phyloP scores from a whole-genome alignment of 2,329 filamentous ascomycete genomes.

The Clonostachys chloroleuca region DNA sequence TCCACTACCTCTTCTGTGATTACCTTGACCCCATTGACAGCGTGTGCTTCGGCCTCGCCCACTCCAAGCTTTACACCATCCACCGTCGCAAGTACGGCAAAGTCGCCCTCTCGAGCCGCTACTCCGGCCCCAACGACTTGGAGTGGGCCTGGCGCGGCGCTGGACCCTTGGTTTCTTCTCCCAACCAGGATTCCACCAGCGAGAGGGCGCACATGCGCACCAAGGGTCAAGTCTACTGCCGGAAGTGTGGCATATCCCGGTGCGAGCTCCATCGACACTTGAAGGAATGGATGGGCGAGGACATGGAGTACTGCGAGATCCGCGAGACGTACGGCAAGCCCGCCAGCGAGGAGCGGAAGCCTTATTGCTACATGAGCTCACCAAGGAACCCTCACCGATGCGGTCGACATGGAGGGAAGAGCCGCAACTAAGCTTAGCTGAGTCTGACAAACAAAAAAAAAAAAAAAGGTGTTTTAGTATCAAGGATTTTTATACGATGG shows the following conservation, averaged over 20 bases:
- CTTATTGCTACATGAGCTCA: conserved; percentile 55
- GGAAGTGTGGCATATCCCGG: conserved; percentile 55
- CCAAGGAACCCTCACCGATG: conserved; percentile 55
- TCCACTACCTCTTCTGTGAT: conserved; percentile 57
- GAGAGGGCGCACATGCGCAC: conserved; percentile 42
- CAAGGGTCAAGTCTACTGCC: conserved; percentile 56
- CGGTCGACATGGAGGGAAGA: conserved; percentile 42
- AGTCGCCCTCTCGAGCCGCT: conserved; percentile 52
- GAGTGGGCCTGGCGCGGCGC: conserved; percentile 61
- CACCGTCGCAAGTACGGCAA: conserved; percentile 50
- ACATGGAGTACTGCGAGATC: conserved; percentile 56
- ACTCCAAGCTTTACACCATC: conserved; percentile 53
- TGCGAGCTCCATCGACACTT: conserved; percentile 63
- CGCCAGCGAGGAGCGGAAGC: conserved; percentile 38
- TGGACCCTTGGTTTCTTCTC: conserved; percentile 30
- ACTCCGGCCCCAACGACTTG: conserved; percentile 56
- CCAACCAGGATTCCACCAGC: conserved; percentile 2
- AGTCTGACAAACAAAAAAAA: no score
- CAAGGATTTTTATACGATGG: no score
- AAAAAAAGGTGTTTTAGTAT: no score
- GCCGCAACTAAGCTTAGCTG: no score
- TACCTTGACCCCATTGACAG: conserved; percentile 62
- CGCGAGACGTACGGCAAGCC: conserved; percentile 49
- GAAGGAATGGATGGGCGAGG: conserved; percentile 52
- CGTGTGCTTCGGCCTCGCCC: conserved; percentile 56